Conservation (phyloP, 2,329 filamentous ascomycete genomes). For the Trichoderma atroviride region DNA sequence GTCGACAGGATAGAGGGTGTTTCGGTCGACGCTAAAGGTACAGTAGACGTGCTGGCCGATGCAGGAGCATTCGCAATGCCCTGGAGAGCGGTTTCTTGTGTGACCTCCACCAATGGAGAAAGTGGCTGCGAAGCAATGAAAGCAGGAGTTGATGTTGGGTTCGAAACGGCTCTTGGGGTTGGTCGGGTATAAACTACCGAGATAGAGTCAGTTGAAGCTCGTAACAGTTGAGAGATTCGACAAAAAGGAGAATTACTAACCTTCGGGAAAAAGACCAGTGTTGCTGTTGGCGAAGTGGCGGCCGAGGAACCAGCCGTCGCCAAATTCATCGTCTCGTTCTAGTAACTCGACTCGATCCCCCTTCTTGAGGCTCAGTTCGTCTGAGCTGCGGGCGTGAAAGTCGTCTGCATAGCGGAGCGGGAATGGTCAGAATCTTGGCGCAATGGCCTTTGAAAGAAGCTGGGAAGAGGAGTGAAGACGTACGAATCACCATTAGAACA, state of each 20-base stretch:
- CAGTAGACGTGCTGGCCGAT: constrained; percentile 35
- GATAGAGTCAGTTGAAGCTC: constrained; percentile 26
- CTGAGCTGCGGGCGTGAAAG: constrained; percentile 86
- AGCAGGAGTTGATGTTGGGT: constrained; percentile 38
- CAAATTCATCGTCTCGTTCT: constrained; percentile 85
- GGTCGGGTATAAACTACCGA: constrained; percentile 62
- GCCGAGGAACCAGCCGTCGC: constrained; percentile 83
- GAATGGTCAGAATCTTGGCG: constrained; percentile 26
- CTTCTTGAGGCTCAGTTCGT: constrained; percentile 87
- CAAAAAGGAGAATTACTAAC: constrained; percentile 48
- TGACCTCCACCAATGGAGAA: constrained; percentile 38
- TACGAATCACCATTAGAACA: constrained; percentile 71
- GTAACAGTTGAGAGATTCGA: neutral
- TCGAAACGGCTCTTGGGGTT: constrained; percentile 59
- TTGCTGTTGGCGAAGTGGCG: constrained; percentile 72
- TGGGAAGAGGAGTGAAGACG: constrained; percentile 40
- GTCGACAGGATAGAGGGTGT: constrained; percentile 49
- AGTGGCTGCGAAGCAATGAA: constrained; percentile 39
- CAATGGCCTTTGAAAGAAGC: neutral
- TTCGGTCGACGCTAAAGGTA: constrained; percentile 37
- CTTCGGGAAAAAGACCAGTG: constrained; percentile 81
- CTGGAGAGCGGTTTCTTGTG: constrained; percentile 32
- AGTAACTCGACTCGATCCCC: constrained; percentile 82
- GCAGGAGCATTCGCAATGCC: constrained; percentile 31
- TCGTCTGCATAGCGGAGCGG: constrained; percentile 64